These are phyloP conservation scores for Leucogyrophana mollusca DNA, from an alignment of 768 basidiomycete species.

Conservation along the genomic window DNA sequence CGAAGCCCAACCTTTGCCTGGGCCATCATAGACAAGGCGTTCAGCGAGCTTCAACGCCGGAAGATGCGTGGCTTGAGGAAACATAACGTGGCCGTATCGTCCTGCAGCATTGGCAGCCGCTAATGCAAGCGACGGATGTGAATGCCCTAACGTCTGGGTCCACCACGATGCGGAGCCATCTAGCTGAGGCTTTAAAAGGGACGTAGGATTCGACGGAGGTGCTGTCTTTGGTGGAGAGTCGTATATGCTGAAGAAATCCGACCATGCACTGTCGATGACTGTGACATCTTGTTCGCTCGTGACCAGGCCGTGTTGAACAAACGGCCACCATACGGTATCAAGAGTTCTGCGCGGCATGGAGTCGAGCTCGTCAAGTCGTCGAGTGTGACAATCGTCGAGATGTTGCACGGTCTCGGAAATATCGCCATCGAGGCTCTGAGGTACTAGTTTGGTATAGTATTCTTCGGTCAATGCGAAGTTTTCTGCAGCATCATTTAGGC, in stretches of 20 bases:
- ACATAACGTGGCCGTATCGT: slow-evolving; percentile 96
- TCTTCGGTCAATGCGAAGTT: slow-evolving; percentile 55
- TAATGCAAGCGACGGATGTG: slow-evolving; percentile 68
- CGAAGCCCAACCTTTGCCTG: slow-evolving; percentile 88
- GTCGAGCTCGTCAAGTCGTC: slow-evolving; percentile 70
- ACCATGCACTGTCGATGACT: slow-evolving; percentile 87
- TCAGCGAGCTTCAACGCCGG: slow-evolving; percentile 88
- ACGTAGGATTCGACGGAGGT: slow-evolving; percentile 24
- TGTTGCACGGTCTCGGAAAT: slow-evolving; percentile 50
- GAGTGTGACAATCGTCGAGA: slow-evolving; percentile 61
- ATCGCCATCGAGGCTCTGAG: slow-evolving; percentile 31
- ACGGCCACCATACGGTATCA: slow-evolving; percentile 93
- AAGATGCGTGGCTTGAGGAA: slow-evolving; percentile 82
- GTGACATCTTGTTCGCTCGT: slow-evolving; percentile 72
- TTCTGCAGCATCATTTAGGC: slow-evolving; percentile 37
- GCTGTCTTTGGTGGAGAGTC: slow-evolving; percentile 25
- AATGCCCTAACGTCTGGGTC: slow-evolving; percentile 92
- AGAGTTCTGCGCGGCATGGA: slow-evolving; percentile 78
- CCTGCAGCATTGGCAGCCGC: slow-evolving; percentile 91
- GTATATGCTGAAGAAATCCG: slow-evolving; percentile 83
- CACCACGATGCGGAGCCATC: slow-evolving; percentile 98
- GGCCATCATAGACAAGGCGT: slow-evolving; percentile 66
- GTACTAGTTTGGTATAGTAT: slow-evolving; percentile 66
- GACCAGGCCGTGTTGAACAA: slow-evolving; percentile 85
- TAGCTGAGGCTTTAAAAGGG: slow-evolving; percentile 58